Conservation (phyloP, 2,329 filamentous ascomycete species). For the Aspergillus glaucus region DNA sequence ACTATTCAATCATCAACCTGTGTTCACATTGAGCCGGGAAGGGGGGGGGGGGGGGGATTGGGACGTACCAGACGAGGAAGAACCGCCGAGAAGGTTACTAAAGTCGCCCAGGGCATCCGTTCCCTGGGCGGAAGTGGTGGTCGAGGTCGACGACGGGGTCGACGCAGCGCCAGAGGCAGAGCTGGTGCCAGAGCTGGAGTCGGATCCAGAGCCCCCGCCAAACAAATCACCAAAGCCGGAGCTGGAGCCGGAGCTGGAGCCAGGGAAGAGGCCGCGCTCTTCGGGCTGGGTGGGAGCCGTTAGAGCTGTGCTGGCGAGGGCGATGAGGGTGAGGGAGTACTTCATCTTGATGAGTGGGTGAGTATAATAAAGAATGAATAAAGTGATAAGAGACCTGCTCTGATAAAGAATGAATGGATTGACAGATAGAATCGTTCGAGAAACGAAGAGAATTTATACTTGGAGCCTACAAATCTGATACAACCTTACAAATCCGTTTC, state of each 20-base stretch:
- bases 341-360: not conserved
- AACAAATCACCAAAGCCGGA: not conserved
- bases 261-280: conserved; percentile 5
- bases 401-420: not conserved
- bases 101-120: not conserved
- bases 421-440: not conserved
- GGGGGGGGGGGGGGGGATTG: no score
- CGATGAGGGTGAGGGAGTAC: not conserved
- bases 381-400: not conserved
- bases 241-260: conserved; percentile 13
- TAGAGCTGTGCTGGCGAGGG: not conserved
- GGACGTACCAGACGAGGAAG: not conserved
- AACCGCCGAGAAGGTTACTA: not conserved
- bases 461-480: no score
- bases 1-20: not conserved
- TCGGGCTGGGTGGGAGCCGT: not conserved
- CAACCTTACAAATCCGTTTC: not conserved
- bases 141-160: not conserved
- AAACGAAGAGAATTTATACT: not conserved
- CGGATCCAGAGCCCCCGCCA: not conserved
- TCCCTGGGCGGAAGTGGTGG: not conserved
- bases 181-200: not conserved
- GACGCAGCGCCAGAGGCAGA: no score
- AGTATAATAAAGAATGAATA: not conserved
- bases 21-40: not conserved